These are phyloP conservation scores for Mycena olivaceomarginata DNA, from an alignment of 768 basidiomycete species.

Conservation along the genomic window DNA sequence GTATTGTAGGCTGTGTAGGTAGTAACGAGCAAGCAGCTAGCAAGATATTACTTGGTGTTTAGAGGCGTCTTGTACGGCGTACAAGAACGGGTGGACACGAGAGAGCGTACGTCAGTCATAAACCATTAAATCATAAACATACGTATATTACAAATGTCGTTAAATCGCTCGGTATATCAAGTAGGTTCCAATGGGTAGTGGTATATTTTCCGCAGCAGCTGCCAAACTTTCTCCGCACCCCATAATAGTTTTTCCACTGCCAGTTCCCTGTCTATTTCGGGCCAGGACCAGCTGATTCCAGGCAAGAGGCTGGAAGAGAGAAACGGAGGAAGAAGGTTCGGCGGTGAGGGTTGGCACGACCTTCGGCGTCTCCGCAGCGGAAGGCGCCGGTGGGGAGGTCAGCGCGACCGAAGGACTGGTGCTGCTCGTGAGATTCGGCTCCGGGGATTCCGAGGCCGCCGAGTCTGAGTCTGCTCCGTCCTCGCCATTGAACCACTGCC, in stretches of 20 bases:
- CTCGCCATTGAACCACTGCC: slow-evolving; percentile 50
- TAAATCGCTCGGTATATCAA: slow-evolving; percentile 40
- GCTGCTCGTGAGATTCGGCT: background rate
- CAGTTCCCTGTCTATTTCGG: slow-evolving; percentile 45
- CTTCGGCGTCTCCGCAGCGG: slow-evolving; percentile 27
- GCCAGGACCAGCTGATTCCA: slow-evolving; percentile 39
- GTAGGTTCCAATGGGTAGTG: slow-evolving; percentile 77
- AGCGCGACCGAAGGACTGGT: slow-evolving; percentile 12
- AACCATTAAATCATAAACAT: slow-evolving; percentile 22
- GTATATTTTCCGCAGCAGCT: slow-evolving; percentile 68
- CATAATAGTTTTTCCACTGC: slow-evolving; percentile 60
- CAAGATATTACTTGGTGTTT: too few relatives aligned
- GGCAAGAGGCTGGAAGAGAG: slow-evolving; percentile 45
- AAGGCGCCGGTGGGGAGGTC: slow-evolving; percentile 31
- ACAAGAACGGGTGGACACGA: too few relatives aligned
- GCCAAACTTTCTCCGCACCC: slow-evolving; percentile 66
- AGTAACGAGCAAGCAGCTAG: too few relatives aligned
- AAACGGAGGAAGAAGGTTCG: slow-evolving; percentile 16
- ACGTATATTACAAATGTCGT: slow-evolving; percentile 23
- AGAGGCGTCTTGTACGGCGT: too few relatives aligned
- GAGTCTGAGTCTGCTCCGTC: slow-evolving; percentile 37
- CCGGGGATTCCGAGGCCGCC: slow-evolving; percentile 28
- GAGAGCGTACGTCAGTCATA: background rate
- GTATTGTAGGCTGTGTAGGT: too few relatives aligned
- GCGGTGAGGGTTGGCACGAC: slow-evolving; percentile 21